Base-by-base conservation (phyloP, 805 yeast genomes). In the Saccharomycopsis sp. region DNA sequence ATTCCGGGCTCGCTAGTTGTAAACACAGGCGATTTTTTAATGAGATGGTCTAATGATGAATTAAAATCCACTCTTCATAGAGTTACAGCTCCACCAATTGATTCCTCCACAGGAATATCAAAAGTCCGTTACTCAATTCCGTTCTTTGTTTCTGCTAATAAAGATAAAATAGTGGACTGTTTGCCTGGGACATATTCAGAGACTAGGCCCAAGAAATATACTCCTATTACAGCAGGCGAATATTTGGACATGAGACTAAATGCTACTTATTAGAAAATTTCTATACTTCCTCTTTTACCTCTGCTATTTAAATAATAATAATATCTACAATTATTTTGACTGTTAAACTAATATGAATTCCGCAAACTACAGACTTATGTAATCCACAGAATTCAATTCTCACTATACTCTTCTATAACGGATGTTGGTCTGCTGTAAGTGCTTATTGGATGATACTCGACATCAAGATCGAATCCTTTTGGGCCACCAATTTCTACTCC, bases 401-500 rank as follows among this genome's bases (percentile, higher is more conserved):
- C 22, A 55, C 55, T 61, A 51, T 68, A 74, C 58, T 76, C 77
- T 51, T 74, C 71, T 53, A 76, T 75, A 14, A 77, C 78, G 24
- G 77, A 70, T 2, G 64, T 57, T 15, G 79, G 77, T 55, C 62
- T 64, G n/a, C 59, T 58, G 59, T 72, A 75, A 9, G 65, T 60
- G 9, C 78, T 75, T 35, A 73, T 66, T 0, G 79, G 77, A 2
- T 65, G 64, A 61, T 75, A 76, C 25, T 64, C 68, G 52, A 75
- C 64, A 22, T 69, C 69, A 49, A 75, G 70, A 5, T 63, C 72
- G 61, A 74, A 73, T 1, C 72, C 74, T 34, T 63, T 64, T 1
- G 80, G 79, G 0, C 80, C 80, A 22, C 80, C 80, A 54, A 74
- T 64, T 34, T 66, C 66, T 8, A 78, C 24, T 0, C 74, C 81